Conservation (phyloP, 306 rosid species). For the Pterocarpus santalinus region DNA sequence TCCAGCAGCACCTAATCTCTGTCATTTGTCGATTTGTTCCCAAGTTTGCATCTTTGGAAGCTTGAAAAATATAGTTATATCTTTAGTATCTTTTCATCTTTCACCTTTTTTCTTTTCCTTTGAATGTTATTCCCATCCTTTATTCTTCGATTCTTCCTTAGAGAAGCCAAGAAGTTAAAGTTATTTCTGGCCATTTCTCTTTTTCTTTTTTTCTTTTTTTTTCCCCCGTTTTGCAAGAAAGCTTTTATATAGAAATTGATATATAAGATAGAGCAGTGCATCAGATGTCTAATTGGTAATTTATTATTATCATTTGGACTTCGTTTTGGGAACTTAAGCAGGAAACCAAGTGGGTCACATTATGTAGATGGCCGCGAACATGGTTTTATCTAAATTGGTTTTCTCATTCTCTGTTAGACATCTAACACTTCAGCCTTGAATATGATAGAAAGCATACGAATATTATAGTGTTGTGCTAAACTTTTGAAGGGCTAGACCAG, state of each 20-base stretch:
- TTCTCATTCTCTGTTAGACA: background rate
- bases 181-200: background rate
- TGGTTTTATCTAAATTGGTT: constrained; percentile 23
- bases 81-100: background rate
- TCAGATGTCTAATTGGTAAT: background rate
- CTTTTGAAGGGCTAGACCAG: constrained; percentile 35
- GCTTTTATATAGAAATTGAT: constrained; percentile 1
- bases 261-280: background rate
- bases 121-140: constrained; percentile 6
- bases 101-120: constrained; percentile 15
- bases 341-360: constrained; percentile 2
- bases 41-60: constrained; percentile 18
- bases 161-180: constrained; percentile 19
- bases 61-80: constrained; percentile 11
- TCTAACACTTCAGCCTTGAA: constrained; percentile 17
- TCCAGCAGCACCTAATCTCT: background rate
- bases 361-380: constrained; percentile 1
- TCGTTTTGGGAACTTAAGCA: background rate
- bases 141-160: background rate
- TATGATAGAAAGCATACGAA: background rate
- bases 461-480: background rate
- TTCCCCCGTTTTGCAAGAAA: background rate
- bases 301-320: background rate
- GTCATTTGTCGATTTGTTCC: constrained; percentile 21
- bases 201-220: background rate